Base-by-base conservation (phyloP, 1,284 basidiomycete genomes). In the Amylostereum areolatum region DNA sequence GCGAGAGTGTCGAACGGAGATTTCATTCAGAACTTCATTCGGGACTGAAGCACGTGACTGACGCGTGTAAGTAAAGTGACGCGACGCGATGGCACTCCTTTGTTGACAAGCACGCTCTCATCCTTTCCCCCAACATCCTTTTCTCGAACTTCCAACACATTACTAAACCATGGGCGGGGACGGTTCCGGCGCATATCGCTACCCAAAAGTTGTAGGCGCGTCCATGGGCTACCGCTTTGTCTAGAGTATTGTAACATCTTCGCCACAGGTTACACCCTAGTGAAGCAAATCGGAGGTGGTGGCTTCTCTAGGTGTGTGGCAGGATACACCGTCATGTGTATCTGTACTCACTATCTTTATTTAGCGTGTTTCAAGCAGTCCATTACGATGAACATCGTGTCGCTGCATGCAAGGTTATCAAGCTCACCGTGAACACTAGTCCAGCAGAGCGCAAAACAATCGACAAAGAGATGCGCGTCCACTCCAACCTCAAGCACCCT, bases 381-480 rank as follows among this genome's bases (percentile, higher is more conserved):
- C 78, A 93, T 64, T 64, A 89, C 42, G 66, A 74, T n/a, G 71
- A 78, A 5, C 75, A 78, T 50, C 74, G 66, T 12, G 78, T 91
- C 2, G 91, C 89, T 1, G 93, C 93, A 18, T 92, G 92, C 74
- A 97, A 96, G 67, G 72, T 94, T 34, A 77, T 94, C 56, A 64
- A 71, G 18, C 69, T 94, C 45, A 83, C 78, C 0, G 64, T 73
- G 5, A 59, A 78, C 44, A 83, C 83, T 4, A 79, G 80, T 0
- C 73, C 80, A 3, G 73, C 75, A 40, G 78, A 88, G 36, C 75
- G 88, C 53, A 93, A 92, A 63, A 78, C 78, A n/a, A 71, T 93
- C 12, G 85, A 97, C 53, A 97, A 95, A 63, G 96, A 99, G 67
- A 95, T 97, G 66, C 83, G 90, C 47, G 85, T 98, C 3, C 96